Evolutionary conservation across 306 rosid genomes (phyloP), one percentile per base, ranked within the genome.

Genomic region (Cucumis sativus): DNA sequence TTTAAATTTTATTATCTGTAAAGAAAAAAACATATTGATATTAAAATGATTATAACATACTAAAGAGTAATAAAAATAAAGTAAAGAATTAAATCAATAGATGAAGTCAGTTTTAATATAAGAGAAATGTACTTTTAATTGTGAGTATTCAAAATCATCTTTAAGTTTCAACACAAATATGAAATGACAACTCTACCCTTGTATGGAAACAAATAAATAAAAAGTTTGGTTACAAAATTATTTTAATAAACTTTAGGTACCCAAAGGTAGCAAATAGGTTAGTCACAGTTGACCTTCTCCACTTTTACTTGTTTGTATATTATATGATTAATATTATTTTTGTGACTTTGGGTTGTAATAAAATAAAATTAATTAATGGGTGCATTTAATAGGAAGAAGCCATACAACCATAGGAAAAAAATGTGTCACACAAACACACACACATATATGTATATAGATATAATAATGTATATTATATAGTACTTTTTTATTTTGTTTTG

Each of bases 401-500:
- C 74, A 63, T 78, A 30, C 18, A n/a, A 70, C 25, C 43, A 75
- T 45, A 55, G 79, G 61, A 39, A n/a, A 66, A 23, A 66, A 18
- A 8, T 28, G 69, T 78, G 61, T 77, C 4, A 11, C 51, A 28
- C 30, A 28, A 1, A 28, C 3, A 28, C 30, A 28, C 3, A 28
- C 3, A 28, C 3, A 28, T 28, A 28, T 28, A 47, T 52, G 17
- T 78, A 37, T 39, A 35, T 65, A 9, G 9, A 11, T 68, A 65
- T 65, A 65, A 47, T 47, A 47, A 11, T 68, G 37, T 65, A 65
- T 37, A 47, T 47, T 45, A 33, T 39, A 39, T 39, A 7, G 41
- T 39, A 39, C 41, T 39, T 39, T 39, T 39, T 39, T 4, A 63
- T 47, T 71, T 84, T 57, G 43, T 80, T 84, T 84, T 81, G n/a